Conservation (phyloP, 2,329 filamentous ascomycete genomes). For the Aspergillus tamarii region DNA sequence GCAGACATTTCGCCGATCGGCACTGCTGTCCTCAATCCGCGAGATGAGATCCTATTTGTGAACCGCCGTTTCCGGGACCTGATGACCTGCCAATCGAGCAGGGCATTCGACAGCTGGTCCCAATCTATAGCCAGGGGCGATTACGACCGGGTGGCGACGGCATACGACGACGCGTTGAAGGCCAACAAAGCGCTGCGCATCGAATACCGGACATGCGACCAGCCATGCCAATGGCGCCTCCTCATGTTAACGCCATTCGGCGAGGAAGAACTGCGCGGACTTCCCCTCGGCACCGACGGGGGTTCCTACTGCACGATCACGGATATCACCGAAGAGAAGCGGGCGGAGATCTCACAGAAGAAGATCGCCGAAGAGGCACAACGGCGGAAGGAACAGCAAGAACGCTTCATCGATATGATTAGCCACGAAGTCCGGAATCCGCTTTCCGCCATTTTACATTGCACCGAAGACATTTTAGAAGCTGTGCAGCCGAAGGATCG, state of each 20-base stretch:
- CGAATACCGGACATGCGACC: constrained; percentile 27
- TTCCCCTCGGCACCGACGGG: constrained; percentile 9
- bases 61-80: constrained; percentile 28
- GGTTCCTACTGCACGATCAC: constrained; percentile 59
- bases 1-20: constrained; percentile 31
- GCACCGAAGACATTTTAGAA: constrained; percentile 53
- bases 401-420: constrained; percentile 78
- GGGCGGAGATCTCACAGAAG: constrained; percentile 79
- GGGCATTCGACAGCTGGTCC: constrained; percentile 21
- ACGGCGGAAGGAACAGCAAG: constrained; percentile 77
- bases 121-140: constrained; percentile 26
- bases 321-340: constrained; percentile 84
- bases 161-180: constrained; percentile 13
- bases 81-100: constrained; percentile 5
- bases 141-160: constrained; percentile 16
- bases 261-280: constrained; percentile 13
- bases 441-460: constrained; percentile 61
- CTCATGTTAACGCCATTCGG: constrained; percentile 22
- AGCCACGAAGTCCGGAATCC: constrained; percentile 62
- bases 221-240: constrained; percentile 23
- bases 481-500: constrained; percentile 17
- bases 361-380: constrained; percentile 78
- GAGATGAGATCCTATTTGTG: constrained; percentile 22
- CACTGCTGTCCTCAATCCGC: constrained; percentile 25
- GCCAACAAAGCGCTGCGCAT: constrained; percentile 19